Base-by-base conservation (phyloP, 2,329 filamentous ascomycete genomes). In the Aspergillus unguis region DNA sequence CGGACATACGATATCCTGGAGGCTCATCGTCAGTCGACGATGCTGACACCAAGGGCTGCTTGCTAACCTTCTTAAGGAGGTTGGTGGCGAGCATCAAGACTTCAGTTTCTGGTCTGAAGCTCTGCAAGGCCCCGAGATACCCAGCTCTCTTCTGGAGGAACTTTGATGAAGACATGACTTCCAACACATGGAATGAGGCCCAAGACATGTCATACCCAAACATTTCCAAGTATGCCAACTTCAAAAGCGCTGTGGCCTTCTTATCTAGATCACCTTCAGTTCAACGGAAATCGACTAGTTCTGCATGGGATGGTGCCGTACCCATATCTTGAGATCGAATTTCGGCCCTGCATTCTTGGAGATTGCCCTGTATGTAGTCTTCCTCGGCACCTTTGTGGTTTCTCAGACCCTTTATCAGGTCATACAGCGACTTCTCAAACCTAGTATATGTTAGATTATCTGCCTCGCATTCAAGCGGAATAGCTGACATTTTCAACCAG, bases 191-290 rank as follows among this genome's bases (percentile, higher is more conserved):
- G 75, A 99, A 99, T 9, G 92, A 92, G 3, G 94, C 94, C 94
- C 94, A 99, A 3, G 92, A 96, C 94, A 99, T 99, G 74, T 97
- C 94, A 70, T 97, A 89, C 10, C 94, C 94, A 62, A 97, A 92
- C 94, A 99, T 99, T 71, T 99, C 94, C 60, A 99, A 84, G 71
- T 99, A 99, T 48, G 96, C 87, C 63, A 99, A 82, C 78, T 99
- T 99, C 66, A 99, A 79, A 49, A 99, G 81, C 42, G 94, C 94
- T 32, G 91, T 97, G 23, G 94, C 92, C 79, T 99, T 99, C 74
- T 96, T 82, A 76, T 97, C 92, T 90, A 55, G 38, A 35, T 53
- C 48, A 44, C 50, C 35, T 56, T 48, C 62, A 54, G 48, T 31
- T 6, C 23, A 33, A 10, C 44, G 38, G 44, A 44, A 43, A 17